Percentiles rank a stretch among this genome's conserved stretches.
Evolutionary conservation across 345 rosid genomes (phyloP).

Genomic region (Eucalyptus polyanthemos): DNA sequence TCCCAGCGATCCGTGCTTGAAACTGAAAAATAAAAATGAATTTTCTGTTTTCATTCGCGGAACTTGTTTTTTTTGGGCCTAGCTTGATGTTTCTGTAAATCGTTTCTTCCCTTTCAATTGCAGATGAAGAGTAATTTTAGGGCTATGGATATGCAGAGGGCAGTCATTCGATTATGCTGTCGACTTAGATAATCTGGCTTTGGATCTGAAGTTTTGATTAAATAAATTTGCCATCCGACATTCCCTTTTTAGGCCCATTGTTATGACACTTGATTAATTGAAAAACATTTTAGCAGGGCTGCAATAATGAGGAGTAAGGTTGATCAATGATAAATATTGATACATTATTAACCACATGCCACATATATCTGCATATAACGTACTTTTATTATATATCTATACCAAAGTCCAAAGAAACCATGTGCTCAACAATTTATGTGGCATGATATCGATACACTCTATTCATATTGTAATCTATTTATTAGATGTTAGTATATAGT

Average conservation of each 20-base stretch:
- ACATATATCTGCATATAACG: not conserved
- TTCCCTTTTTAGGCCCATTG: too few relatives aligned
- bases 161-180: not conserved
- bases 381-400: not conserved
- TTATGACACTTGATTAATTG: too few relatives aligned
- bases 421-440: not conserved
- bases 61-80: not conserved
- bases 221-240: not conserved
- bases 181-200: not conserved
- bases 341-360: not conserved
- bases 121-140: not conserved
- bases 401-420: not conserved
- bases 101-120: not conserved
- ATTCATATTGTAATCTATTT: not conserved
- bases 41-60: not conserved
- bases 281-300: not conserved
- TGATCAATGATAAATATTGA: not conserved
- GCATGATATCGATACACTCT: not conserved
- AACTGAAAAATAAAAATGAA: not conserved
- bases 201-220: not conserved
- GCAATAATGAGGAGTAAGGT: not conserved
- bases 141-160: not conserved
- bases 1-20: not conserved
- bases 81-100: not conserved
- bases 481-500: not conserved